Base-by-base conservation (phyloP, 2,329 filamentous ascomycete genomes). In the Calycina marina region DNA sequence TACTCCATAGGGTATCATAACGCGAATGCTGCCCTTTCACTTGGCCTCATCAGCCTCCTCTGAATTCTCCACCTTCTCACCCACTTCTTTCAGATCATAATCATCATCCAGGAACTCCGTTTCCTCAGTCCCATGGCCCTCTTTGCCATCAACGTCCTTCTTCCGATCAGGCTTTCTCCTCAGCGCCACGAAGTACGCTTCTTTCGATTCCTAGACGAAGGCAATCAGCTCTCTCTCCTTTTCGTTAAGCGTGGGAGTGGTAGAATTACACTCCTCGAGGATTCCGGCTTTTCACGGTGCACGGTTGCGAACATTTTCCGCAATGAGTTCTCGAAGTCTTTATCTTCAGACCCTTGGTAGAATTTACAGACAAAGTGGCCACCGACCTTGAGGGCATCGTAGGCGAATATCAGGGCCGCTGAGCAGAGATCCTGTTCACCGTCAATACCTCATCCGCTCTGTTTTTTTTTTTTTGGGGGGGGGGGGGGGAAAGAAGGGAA, bases 281-380 rank as follows among this genome's bases (percentile, higher is more conserved):
- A 81, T 35, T 92, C 80, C 1, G 92, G 90, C 56, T 98, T 98
- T 54, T 93, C 80, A 38, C 86, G 68, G 47, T 79, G 65, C 2
- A 98, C 90, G 44, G 72, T 81, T 12, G 62, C 59, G 52, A 98
- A 98, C 46, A 93, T 60, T 30, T 66, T 71, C 52, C 71, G 82
- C 25, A 98, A 62, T 45, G 72, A 71, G 39, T 58, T 63, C 59
- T 94, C 84, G 8, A 98, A 58, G 2, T 61, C 62, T 56, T 81
- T 86, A 50, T 96, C 88, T 55, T 94, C 86, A 4, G 66, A 55
- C 3, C 90, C 90, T 54, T 93, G 83, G 55, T 96, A 98, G 57
- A 93, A 98, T 56, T 98, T 98, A 68, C 88, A 94, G 27, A 98
- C 69, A 47, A 98, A 93, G 53, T 93, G 79, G 2, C 92, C 90